phyloP scores from a whole-genome alignment of 768 basidiomycete genomes.

The Pholiota microspora region DNA sequence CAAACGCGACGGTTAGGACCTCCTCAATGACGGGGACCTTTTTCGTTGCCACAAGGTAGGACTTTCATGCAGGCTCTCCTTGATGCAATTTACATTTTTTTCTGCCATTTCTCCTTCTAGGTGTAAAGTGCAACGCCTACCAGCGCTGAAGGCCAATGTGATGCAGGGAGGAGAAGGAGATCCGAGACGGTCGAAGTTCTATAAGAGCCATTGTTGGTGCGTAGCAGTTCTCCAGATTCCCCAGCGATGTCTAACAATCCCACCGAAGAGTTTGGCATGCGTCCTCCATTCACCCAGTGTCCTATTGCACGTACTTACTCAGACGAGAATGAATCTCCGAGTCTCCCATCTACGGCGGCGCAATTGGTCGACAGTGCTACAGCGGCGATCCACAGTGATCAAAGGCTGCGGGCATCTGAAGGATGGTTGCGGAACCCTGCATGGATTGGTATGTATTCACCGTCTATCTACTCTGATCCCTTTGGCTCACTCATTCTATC shows the following conservation, averaged over 20 bases:
- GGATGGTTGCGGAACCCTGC: neutral
- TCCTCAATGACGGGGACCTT: slow-evolving; percentile 1
- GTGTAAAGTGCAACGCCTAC: neutral
- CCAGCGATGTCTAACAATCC: too few species aligned
- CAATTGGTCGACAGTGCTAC: neutral
- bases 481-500: neutral
- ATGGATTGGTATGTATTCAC: neutral
- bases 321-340: too few species aligned
- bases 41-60: neutral
- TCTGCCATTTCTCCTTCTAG: neutral
- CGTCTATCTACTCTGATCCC: neutral
- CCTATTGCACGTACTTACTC: too few species aligned
- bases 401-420: neutral
- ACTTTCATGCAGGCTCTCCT: neutral
- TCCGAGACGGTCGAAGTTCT: too few species aligned
- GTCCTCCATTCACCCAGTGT: too few species aligned
- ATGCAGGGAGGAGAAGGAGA: neutral
- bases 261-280: too few species aligned
- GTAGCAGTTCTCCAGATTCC: too few species aligned
- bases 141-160: neutral
- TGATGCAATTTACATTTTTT: neutral
- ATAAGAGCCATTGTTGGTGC: too few species aligned
- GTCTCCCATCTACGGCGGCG: neutral
- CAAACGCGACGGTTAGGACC: slow-evolving; percentile 1
- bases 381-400: too few species aligned